phyloP scores from a whole-genome alignment of 2,329 filamentous ascomycete species.

The Dothidotthia symphoricarpi region DNA sequence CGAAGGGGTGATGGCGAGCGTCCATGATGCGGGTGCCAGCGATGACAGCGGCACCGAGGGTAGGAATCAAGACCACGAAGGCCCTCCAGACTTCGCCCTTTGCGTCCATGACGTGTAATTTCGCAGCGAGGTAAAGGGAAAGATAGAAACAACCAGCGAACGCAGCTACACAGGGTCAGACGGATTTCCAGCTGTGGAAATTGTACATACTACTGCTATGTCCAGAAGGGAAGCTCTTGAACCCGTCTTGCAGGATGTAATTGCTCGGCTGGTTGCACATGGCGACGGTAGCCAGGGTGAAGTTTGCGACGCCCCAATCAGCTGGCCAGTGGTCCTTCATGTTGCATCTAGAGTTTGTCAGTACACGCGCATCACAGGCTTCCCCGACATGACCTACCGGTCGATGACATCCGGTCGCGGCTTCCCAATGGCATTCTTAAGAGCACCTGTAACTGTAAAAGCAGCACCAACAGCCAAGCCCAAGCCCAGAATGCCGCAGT shows the following conservation, averaged over 20 bases:
- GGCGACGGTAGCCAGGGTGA: conserved; percentile 22
- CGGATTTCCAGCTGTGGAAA: conserved; percentile 1
- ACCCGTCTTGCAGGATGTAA: conserved; percentile 57
- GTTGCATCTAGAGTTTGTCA: conserved; percentile 21
- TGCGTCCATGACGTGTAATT: conserved; percentile 59
- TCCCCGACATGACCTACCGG: conserved; percentile 41
- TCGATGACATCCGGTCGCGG: conserved; percentile 60
- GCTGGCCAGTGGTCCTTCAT: conserved; percentile 7
- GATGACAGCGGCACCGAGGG: conserved; percentile 55
- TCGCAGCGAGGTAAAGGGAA: conserved; percentile 60
- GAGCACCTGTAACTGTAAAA: conserved; percentile 56
- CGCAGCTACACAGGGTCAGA: conserved; percentile 45
- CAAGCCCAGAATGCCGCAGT: conserved; percentile 59
- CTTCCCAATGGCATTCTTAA: conserved; percentile 61
- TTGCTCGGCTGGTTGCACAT: conserved; percentile 55
- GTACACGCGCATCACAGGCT: background rate
- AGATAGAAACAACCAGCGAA: conserved; percentile 61
- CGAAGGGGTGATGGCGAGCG: conserved; percentile 60
- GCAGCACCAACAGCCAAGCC: conserved; percentile 54
- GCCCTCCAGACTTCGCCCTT: conserved; percentile 61
- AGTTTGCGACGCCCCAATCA: background rate
- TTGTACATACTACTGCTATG: conserved; percentile 52
- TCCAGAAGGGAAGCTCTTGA: conserved; percentile 59
- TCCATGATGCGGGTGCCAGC: conserved; percentile 62
- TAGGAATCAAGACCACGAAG: conserved; percentile 54